Evolutionary conservation across 495 filamentous ascomycete genomes (phyloP), one percentile per base, ranked within the genome.

Genomic region (Podospora australis): DNA sequence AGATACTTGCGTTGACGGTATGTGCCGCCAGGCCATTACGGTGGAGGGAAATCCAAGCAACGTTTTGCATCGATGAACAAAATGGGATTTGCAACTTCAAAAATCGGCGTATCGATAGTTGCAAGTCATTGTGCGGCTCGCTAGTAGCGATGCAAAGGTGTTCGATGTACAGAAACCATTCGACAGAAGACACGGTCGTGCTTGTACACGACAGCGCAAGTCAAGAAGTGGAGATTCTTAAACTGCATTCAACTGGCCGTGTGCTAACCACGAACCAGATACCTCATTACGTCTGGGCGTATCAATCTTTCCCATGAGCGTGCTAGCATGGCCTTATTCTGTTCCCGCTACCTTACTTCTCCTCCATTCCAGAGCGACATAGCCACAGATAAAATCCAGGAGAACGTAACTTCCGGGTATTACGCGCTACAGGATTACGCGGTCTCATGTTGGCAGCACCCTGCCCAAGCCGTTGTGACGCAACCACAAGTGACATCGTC

Each of bases 141-240:
- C 42, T 45, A 16, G 24, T 45, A 6, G 25, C 25, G 10, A 6
- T 28, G 4, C 13, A n/a, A n/a, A 11, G 5, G n/a, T 44, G 40
- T 25, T 19, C 24, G 11, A 19, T 4, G 9, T 25, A 24, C 19
- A 17, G 21, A 14, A 7, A 45, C 6, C 8, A n/a, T 6, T 11
- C 11, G 24, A 9, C 26, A 14, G 26, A 45, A 26, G 11, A 14
- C 14, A 11, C 9, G n/a, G 32, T 45, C 19, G 5, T 4, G 6
- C 24, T 45, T 8, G 42, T 45, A 4, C 42, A 45, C 26, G 42
- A 45, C n/a, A n/a, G n/a, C n/a, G n/a, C n/a, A n/a, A n/a, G n/a
- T n/a, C n/a, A n/a, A n/a, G n/a, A n/a, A n/a, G n/a, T n/a, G n/a
- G n/a, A n/a, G n/a, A n/a, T n/a, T n/a, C n/a, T n/a, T n/a, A n/a